phyloP scores from a whole-genome alignment of 176 grass and related monocot genomes.

The Lolium rigidum region DNA sequence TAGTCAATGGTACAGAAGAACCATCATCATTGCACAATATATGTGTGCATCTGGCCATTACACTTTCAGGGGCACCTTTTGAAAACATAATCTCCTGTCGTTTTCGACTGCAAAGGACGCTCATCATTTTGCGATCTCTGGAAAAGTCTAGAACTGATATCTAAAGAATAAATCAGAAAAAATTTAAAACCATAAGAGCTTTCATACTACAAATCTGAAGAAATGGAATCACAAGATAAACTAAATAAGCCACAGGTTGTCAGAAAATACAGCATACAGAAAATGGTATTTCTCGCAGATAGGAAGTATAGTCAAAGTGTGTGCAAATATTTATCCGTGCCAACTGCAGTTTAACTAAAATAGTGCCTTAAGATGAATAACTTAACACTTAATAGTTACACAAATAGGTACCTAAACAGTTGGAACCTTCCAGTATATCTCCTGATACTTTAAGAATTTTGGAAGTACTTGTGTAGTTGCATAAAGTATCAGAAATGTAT shows the following conservation, averaged over 20 bases:
- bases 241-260: not conserved
- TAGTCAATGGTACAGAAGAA: slow-evolving; percentile 89
- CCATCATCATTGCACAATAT: slow-evolving; percentile 96
- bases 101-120: slow-evolving; percentile 93
- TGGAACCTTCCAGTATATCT: slow-evolving; percentile 21
- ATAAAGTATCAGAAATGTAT: slow-evolving; percentile 23
- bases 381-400: slow-evolving; percentile 1
- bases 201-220: slow-evolving; percentile 35
- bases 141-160: slow-evolving; percentile 93
- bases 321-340: not conserved
- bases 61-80: slow-evolving; percentile 96
- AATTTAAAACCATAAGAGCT: slow-evolving; percentile 38
- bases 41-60: slow-evolving; percentile 87
- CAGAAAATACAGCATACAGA: slow-evolving; percentile 1
- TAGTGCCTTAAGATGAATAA: not conserved
- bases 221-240: slow-evolving; percentile 26
- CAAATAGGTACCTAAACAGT: slow-evolving; percentile 14
- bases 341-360: slow-evolving; percentile 12
- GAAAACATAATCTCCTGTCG: slow-evolving; percentile 99
- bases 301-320: not conserved
- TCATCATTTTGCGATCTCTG: slow-evolving; percentile 99
- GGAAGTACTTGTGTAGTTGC: not conserved
- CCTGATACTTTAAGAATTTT: not conserved
- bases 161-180: slow-evolving; percentile 62
- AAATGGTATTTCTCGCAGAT: not conserved